Evolutionary conservation across 2,329 filamentous ascomycete genomes (phyloP).

Genomic region (Trichoderma afroharzianum): DNA sequence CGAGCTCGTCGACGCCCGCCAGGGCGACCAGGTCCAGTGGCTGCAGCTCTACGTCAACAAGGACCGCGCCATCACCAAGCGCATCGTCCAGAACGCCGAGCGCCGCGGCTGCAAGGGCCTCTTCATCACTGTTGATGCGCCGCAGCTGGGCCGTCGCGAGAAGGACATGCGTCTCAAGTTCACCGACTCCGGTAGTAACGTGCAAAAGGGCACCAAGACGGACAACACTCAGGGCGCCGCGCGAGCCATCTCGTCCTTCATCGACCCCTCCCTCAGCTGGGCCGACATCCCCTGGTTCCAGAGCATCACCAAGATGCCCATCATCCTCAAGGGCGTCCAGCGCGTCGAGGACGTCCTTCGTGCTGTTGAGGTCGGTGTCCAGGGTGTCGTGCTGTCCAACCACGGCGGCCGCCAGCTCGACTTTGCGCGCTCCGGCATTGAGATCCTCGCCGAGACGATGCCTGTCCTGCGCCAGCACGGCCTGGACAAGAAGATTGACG

Average conservation of each 20-base stretch:
- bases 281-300: slow-evolving; percentile 92
- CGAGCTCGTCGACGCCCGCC: slow-evolving; percentile 83
- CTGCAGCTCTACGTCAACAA: slow-evolving; percentile 97
- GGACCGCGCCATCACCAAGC: slow-evolving; percentile 82
- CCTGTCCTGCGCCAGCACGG: slow-evolving; percentile 73
- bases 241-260: slow-evolving; percentile 91
- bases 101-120: slow-evolving; percentile 86
- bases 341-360: slow-evolving; percentile 89
- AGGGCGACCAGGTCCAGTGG: slow-evolving; percentile 87
- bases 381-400: slow-evolving; percentile 92
- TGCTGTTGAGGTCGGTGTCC: slow-evolving; percentile 76
- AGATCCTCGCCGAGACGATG: slow-evolving; percentile 91
- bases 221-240: slow-evolving; percentile 91
- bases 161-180: slow-evolving; percentile 98
- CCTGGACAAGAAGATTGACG: slow-evolving; percentile 72
- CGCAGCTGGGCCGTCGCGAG: slow-evolving; percentile 88
- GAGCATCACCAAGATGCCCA: slow-evolving; percentile 87
- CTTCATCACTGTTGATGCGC: slow-evolving; percentile 98
- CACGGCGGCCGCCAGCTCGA: slow-evolving; percentile 94
- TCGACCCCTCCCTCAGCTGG: slow-evolving; percentile 92
- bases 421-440: slow-evolving; percentile 82
- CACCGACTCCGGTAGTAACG: slow-evolving; percentile 74
- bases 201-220: slow-evolving; percentile 72
- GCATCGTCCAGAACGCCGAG: slow-evolving; percentile 90
- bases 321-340: slow-evolving; percentile 95